phyloP scores from a whole-genome alignment of 1,284 basidiomycete genomes.

The Rhodotorula sp. region DNA sequence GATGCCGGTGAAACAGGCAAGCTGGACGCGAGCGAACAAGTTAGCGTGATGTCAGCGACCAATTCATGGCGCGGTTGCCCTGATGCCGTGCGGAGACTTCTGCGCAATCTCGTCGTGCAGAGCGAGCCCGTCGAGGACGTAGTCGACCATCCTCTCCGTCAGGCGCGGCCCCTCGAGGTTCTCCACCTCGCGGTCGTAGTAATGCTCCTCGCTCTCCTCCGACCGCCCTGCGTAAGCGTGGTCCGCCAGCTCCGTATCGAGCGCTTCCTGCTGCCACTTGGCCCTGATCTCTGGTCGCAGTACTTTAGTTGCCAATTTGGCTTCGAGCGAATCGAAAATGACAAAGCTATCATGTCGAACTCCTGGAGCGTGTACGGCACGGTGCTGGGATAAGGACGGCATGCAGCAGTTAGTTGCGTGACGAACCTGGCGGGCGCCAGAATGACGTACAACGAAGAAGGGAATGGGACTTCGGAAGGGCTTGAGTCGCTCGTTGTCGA shows the following conservation, averaged over 20 bases:
- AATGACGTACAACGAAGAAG: not conserved
- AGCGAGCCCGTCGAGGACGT: constrained; percentile 31
- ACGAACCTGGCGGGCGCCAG: not conserved
- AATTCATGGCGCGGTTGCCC: too few species aligned
- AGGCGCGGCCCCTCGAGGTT: not conserved
- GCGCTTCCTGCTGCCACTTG: constrained; percentile 29
- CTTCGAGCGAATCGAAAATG: constrained; percentile 14
- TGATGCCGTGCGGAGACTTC: not conserved
- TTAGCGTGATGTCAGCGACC: too few species aligned
- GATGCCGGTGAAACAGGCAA: constrained; percentile 12
- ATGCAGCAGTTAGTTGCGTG: not conserved
- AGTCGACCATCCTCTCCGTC: constrained; percentile 26
- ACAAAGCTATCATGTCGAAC: constrained; percentile 5
- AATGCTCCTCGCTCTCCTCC: not conserved
- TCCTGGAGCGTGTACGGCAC: constrained; percentile 1
- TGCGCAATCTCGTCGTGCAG: constrained; percentile 2
- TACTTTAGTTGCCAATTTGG: constrained; percentile 23
- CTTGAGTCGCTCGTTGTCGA: too few species aligned
- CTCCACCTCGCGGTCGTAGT: not conserved
- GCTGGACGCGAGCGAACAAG: too few species aligned
- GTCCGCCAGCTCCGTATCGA: not conserved
- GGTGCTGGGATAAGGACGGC: not conserved
- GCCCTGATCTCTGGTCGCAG: constrained; percentile 18
- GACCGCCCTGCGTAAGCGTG: not conserved
- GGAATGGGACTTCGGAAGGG: too few species aligned